A percentile compares a stretch with the other conserved stretches of the same genome.
Evolutionary conservation across 1,284 basidiomycete genomes (phyloP).

Genomic region (Rhizoctonia solani): DNA sequence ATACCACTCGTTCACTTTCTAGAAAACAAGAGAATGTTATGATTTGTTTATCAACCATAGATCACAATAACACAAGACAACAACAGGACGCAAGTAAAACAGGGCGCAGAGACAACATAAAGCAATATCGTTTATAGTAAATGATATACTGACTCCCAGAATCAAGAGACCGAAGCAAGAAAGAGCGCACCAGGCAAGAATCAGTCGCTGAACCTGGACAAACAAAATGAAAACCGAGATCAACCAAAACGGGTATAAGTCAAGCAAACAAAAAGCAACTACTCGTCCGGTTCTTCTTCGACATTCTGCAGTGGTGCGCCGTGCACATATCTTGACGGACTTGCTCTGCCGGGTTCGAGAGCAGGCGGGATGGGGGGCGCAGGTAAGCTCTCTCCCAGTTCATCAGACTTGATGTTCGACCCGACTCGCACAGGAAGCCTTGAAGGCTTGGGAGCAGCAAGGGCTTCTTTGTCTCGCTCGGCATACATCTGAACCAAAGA

Average conservation of each 20-base stretch:
- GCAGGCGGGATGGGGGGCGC: conserved; percentile 22
- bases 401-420: conserved; percentile 12
- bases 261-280: conserved; percentile 42
- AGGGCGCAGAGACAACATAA: not conserved
- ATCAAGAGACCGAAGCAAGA: not conserved
- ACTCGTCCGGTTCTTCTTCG: conserved; percentile 75
- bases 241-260: not conserved
- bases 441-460: conserved; percentile 37
- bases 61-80: too few relatives aligned
- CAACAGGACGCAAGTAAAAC: not conserved
- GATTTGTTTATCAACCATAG: too few relatives aligned
- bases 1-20: conserved; percentile 1
- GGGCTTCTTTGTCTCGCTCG: conserved; percentile 60
- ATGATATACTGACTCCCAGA: not conserved
- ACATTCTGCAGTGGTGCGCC: conserved; percentile 87
- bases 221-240: not conserved
- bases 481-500: conserved; percentile 80
- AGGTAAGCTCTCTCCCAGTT: conserved; percentile 1
- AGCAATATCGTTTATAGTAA: not conserved
- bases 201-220: too few relatives aligned
- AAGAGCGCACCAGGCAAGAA: too few relatives aligned
- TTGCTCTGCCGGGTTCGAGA: conserved; percentile 45
- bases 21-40: not conserved
- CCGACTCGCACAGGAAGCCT: conserved; percentile 41
- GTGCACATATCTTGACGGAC: conserved; percentile 78